Percentiles rank a stretch among this genome's conserved stretches.
Evolutionary conservation across 2,329 filamentous ascomycete genomes (phyloP).

Genomic region (Colletotrichum trifolii): DNA sequence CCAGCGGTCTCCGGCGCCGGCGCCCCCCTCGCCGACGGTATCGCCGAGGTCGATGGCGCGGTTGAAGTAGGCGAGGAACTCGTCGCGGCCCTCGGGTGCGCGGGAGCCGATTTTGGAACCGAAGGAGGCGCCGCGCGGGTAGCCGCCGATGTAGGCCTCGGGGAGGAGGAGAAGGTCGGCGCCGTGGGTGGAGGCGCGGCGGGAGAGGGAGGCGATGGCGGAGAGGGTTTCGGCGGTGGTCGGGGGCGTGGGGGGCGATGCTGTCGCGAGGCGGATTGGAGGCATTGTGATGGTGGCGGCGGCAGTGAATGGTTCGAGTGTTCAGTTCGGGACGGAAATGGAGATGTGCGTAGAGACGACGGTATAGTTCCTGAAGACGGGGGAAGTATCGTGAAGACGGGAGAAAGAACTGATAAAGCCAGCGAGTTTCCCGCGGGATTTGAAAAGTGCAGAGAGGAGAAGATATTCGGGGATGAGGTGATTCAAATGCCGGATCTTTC

Average conservation of each 20-base stretch:
- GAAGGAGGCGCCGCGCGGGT: constrained; percentile 84
- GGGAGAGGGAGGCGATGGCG: constrained; percentile 72
- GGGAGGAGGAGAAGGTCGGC: constrained; percentile 85
- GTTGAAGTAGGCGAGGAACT: constrained; percentile 84
- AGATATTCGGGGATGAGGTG: not conserved
- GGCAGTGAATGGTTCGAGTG: not conserved
- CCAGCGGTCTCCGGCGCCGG: constrained; percentile 81
- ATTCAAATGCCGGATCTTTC: constrained; percentile 20
- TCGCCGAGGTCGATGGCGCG: constrained; percentile 86
- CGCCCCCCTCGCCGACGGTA: constrained; percentile 63
- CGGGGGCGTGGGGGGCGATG: constrained; percentile 63
- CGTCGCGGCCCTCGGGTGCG: constrained; percentile 76
- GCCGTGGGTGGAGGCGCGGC: constrained; percentile 65
- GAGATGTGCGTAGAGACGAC: not conserved
- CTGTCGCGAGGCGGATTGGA: constrained; percentile 63
- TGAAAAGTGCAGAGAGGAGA: not conserved
- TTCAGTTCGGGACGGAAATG: not conserved
- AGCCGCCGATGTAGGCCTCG: constrained; percentile 92
- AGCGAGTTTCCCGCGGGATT: constrained; percentile 19
- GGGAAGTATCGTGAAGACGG: not conserved
- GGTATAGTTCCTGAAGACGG: not conserved
- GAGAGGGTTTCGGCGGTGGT: constrained; percentile 70
- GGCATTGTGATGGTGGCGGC: constrained; percentile 21
- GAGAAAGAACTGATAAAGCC: not conserved
- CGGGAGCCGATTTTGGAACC: constrained; percentile 80